Percentiles rank a stretch among this genome's conserved stretches.
These are phyloP conservation scores for Roridomyces roridus DNA, from an alignment of 768 basidiomycete species.

Conservation along the genomic window DNA sequence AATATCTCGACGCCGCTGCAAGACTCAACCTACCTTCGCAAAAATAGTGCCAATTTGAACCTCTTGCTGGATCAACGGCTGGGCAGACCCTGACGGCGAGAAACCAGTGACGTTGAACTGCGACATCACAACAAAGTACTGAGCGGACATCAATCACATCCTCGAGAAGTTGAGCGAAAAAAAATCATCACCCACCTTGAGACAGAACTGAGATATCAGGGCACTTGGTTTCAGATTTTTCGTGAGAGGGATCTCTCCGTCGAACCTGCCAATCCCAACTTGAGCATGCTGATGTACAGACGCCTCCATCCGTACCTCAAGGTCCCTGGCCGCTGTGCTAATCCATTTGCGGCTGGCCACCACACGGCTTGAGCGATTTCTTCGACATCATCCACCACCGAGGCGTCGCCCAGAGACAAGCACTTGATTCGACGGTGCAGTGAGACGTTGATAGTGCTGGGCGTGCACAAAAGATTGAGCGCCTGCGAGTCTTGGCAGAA, in stretches of 20 bases:
- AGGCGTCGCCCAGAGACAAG: background rate
- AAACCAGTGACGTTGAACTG: slow-evolving; percentile 49
- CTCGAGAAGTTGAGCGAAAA: background rate
- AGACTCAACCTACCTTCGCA: slow-evolving; percentile 36
- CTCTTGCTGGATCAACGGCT: slow-evolving; percentile 51
- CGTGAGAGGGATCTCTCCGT: slow-evolving; percentile 56
- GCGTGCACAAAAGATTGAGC: slow-evolving; percentile 48
- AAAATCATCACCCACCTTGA: slow-evolving; percentile 44
- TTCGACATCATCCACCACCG: slow-evolving; percentile 32
- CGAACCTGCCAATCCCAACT: slow-evolving; percentile 39
- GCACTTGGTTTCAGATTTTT: slow-evolving; percentile 60
- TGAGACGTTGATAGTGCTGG: slow-evolving; percentile 42
- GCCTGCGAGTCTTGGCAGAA: slow-evolving; percentile 42
- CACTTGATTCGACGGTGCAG: slow-evolving; percentile 50
- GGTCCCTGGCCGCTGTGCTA: slow-evolving; percentile 27
- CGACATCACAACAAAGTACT: slow-evolving; percentile 54
- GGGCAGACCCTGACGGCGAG: slow-evolving; percentile 34
- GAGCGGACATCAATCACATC: slow-evolving; percentile 14
- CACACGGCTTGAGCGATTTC: slow-evolving; percentile 53
- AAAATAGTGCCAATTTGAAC: slow-evolving; percentile 59
- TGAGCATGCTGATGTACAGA: no score
- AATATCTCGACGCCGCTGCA: no score
- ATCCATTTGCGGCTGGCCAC: slow-evolving; percentile 49
- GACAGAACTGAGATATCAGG: slow-evolving; percentile 55
- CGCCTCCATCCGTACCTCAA: no score